These are phyloP conservation scores for Rutstroemia sp. DNA, from an alignment of 2,329 filamentous ascomycete genomes.

Conservation along the genomic window DNA sequence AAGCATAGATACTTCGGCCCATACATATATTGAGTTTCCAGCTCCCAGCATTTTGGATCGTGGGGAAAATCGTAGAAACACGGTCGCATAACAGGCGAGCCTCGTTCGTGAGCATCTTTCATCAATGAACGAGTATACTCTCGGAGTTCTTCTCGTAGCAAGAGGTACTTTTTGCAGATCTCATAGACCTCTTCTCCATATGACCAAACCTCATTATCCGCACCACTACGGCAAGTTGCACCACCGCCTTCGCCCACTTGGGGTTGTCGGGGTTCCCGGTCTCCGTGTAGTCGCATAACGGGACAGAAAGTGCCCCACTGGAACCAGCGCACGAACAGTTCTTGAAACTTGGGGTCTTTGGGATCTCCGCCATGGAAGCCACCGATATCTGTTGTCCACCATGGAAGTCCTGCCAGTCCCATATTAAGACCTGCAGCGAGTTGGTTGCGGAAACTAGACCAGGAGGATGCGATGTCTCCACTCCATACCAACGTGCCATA, in stretches of 20 bases:
- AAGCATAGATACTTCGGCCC: slow-evolving; percentile 50
- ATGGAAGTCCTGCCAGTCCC: slow-evolving; percentile 55
- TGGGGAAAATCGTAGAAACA: slow-evolving; percentile 57
- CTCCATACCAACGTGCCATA: slow-evolving; percentile 61
- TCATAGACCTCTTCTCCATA: slow-evolving; percentile 53
- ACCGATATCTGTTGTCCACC: slow-evolving; percentile 67
- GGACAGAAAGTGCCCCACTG: slow-evolving; percentile 62
- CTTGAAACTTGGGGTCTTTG: slow-evolving; percentile 46
- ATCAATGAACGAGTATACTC: slow-evolving; percentile 52
- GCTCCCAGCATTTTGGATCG: slow-evolving; percentile 46
- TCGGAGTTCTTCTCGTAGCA: slow-evolving; percentile 48
- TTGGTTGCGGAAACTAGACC: slow-evolving; percentile 51
- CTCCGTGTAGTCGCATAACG: slow-evolving; percentile 60
- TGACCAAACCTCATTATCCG: slow-evolving; percentile 57
- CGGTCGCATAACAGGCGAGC: slow-evolving; percentile 53
- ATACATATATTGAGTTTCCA: slow-evolving; percentile 58
- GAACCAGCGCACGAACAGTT: slow-evolving; percentile 61
- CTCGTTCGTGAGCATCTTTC: slow-evolving; percentile 51
- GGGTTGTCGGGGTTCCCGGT: slow-evolving; percentile 51
- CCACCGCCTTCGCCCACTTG: slow-evolving; percentile 25
- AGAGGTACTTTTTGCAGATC: slow-evolving; percentile 53
- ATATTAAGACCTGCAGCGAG: slow-evolving; percentile 58
- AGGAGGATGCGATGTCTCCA: slow-evolving; percentile 59
- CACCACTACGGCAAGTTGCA: slow-evolving; percentile 33
- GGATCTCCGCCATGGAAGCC: slow-evolving; percentile 62